Evolutionary conservation across 805 yeast genomes (phyloP), one percentile per base, ranked within the genome.

Genomic region (Saturnispora kantuleensis): DNA sequence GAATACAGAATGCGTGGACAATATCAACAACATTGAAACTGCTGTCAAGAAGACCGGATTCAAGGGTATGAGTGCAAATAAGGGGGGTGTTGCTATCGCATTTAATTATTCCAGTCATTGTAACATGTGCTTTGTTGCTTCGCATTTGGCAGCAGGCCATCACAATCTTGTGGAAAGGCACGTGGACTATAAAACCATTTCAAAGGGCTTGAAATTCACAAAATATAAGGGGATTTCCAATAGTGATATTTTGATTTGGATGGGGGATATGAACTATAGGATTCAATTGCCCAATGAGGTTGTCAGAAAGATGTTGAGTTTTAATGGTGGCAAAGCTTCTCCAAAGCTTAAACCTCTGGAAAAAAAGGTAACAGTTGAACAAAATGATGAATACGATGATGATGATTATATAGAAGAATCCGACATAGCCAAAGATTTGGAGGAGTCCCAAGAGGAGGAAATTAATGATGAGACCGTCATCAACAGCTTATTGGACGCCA

Each of bases 81-180:
- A 76, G 54, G 81, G 81, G 15, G 80, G 74, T 3, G 77, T 78
- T 56, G 79, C 77, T 0, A 74, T 76, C 4, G 63, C 77, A 39
- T 73, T 76, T 51, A 68, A 70, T 32, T 76, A 59, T 55, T 74
- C 77, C 6, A 62, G 67, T n/a, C 65, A 75, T 2, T 57, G 90
- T 3, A 76, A 75, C 28, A 63, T 93, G 42, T 86, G 96, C 55
- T 76, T 90, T 51, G 77, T 90, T 10, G 79, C 81, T 3, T 79
- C 94, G 3, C 98, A 93, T 68, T 69, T 93, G 46, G 97, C 97
- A 1, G 98, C 98, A 2, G 98, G 98, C 0, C 73, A 82, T 49
- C 78, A 79, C 47, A 80, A 85, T 56, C 70, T 77, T 11, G 84
- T 80, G 30, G 96, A 90, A 62, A 69, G 98, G 46, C 94, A 85